Conservation (phyloP, 768 basidiomycete species). For the Lactifluus echinatus region DNA sequence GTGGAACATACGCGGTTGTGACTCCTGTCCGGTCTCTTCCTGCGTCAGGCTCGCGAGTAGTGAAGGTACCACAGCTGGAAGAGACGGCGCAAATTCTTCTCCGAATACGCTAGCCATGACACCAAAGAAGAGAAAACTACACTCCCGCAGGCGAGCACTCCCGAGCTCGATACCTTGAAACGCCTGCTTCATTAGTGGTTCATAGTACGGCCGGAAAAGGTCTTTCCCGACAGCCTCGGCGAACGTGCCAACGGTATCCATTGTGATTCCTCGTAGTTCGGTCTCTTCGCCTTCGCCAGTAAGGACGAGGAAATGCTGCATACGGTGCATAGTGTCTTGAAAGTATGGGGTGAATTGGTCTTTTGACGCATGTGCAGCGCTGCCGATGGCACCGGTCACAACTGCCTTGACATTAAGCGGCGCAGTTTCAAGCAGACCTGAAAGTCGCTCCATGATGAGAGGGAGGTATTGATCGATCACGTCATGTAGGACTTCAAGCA, state of each 20-base stretch:
- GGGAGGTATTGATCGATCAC: slow-evolving; percentile 86
- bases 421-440: slow-evolving; percentile 76
- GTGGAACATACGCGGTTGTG: slow-evolving; percentile 21
- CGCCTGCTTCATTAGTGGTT: slow-evolving; percentile 92
- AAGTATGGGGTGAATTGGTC: slow-evolving; percentile 91
- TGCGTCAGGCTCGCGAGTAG: slow-evolving; percentile 79
- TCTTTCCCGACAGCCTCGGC: slow-evolving; percentile 96
- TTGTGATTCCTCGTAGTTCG: slow-evolving; percentile 92
- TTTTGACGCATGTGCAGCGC: slow-evolving; percentile 94
- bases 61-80: slow-evolving; percentile 78
- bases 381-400: slow-evolving; percentile 95
- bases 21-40: slow-evolving; percentile 64
- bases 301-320: slow-evolving; percentile 83
- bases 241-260: slow-evolving; percentile 98
- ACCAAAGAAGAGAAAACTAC: slow-evolving; percentile 96
- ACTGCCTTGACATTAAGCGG: slow-evolving; percentile 86
- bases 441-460: slow-evolving; percentile 91
- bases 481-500: slow-evolving; percentile 90
- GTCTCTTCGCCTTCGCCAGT: slow-evolving; percentile 84
- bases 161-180: slow-evolving; percentile 85
- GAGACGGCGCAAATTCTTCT: slow-evolving; percentile 85
- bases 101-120: slow-evolving; percentile 97
- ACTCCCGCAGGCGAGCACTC: slow-evolving; percentile 82
- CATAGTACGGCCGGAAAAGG: slow-evolving; percentile 89
- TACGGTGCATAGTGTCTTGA: slow-evolving; percentile 77